Conservation (phyloP, 164 flowering plant species). For the Berberis vulgaris region DNA sequence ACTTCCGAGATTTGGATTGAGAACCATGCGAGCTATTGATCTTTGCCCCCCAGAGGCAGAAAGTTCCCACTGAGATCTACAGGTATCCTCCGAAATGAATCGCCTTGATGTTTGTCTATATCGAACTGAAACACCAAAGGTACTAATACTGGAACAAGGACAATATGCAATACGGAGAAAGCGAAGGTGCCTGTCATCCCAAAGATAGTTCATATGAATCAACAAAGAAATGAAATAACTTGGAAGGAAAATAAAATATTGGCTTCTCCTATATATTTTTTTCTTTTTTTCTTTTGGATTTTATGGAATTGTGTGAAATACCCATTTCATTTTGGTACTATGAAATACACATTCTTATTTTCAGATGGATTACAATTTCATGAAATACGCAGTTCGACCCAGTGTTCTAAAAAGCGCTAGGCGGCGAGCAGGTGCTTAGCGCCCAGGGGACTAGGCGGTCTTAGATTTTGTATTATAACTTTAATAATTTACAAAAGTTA, state of each 20-base stretch:
- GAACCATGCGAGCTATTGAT: conserved; percentile 3
- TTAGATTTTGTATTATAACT: too few relatives aligned
- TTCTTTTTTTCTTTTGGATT: too few relatives aligned
- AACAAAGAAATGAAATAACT: neutral
- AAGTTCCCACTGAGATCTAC: neutral
- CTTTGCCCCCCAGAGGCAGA: neutral
- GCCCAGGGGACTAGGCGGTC: too few relatives aligned
- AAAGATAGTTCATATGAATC: neutral
- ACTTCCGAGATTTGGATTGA: too few relatives aligned
- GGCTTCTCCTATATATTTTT: neutral
- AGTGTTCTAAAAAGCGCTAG: too few relatives aligned
- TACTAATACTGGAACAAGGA: conserved; percentile 2
- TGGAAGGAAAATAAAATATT: neutral
- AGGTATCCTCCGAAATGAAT: neutral
- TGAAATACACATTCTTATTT: too few relatives aligned
- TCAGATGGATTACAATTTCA: too few relatives aligned
- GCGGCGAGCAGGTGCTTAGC: too few relatives aligned
- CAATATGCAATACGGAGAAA: conserved; percentile 7
- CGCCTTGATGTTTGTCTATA: conserved; percentile 7
- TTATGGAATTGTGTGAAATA: too few relatives aligned
- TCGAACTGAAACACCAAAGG: conserved; percentile 8
- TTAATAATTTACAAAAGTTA: too few relatives aligned
- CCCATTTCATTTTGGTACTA: too few relatives aligned
- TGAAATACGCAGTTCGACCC: too few relatives aligned
- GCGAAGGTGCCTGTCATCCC: conserved; percentile 17